These are phyloP conservation scores for Nicotiana noctiflora DNA, from an alignment of 257 asterid genomes.

Conservation along the genomic window DNA sequence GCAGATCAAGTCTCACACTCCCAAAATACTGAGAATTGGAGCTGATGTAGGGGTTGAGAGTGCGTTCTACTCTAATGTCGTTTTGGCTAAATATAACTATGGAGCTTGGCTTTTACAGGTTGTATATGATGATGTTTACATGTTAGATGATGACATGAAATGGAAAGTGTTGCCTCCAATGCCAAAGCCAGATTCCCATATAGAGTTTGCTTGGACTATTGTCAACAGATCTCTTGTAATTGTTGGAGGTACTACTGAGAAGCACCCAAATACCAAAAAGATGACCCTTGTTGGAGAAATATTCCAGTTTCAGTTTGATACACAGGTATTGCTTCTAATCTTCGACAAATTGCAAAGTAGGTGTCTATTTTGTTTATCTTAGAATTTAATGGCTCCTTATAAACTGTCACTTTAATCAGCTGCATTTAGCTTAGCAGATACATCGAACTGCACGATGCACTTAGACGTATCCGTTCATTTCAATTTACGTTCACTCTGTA, in stretches of 20 bases:
- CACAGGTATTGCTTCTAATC: conserved; percentile 37
- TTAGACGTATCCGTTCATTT: neutral
- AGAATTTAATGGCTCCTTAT: neutral
- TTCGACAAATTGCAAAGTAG: conserved; percentile 7
- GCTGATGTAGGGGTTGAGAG: neutral
- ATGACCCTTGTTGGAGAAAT: conserved; percentile 86
- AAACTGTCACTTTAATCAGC: neutral
- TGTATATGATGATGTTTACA: conserved; percentile 78
- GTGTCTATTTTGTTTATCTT: neutral
- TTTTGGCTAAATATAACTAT: conserved; percentile 14
- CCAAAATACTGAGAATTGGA: neutral
- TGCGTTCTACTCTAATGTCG: neutral
- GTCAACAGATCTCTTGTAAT: conserved; percentile 62
- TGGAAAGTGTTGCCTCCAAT: conserved; percentile 84
- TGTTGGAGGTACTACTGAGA: conserved; percentile 94
- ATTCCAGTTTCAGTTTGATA: conserved; percentile 58
- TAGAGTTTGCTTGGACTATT: conserved; percentile 86
- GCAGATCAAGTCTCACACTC: neutral
- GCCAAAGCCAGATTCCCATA: conserved; percentile 96
- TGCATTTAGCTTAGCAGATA: neutral
- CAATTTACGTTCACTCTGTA: neutral
- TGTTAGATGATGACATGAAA: conserved; percentile 77
- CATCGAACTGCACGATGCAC: neutral
- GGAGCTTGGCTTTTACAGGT: conserved; percentile 40
- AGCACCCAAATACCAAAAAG: conserved; percentile 81